Percentiles rank a stretch among this genome's conserved stretches.
Conservation (phyloP, 2,329 filamentous ascomycete genomes). For the Beauveria pseudobassiana region DNA sequence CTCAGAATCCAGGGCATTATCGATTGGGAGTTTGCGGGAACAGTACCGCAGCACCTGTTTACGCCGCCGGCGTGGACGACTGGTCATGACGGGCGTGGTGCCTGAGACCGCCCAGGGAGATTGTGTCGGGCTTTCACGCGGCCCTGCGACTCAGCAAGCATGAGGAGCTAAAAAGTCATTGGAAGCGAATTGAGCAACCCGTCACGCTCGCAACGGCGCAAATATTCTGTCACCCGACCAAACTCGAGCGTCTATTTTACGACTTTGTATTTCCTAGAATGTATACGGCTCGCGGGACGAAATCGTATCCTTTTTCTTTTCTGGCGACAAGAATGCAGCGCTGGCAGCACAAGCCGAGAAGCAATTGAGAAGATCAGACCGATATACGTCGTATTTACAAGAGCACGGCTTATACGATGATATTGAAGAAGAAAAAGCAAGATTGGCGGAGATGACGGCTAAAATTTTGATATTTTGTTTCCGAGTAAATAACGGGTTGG, state of each 20-base stretch:
- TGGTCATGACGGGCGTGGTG: background rate
- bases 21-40: conserved; percentile 20
- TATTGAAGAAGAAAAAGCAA: background rate
- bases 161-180: background rate
- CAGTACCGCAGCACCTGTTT: conserved; percentile 14
- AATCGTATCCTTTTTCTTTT: background rate
- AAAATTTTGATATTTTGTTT: no score
- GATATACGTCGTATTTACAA: background rate
- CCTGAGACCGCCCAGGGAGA: background rate
- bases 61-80: conserved; percentile 16
- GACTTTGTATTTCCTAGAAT: background rate
- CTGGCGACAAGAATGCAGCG: background rate
- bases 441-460: background rate
- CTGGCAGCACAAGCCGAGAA: background rate
- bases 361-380: background rate
- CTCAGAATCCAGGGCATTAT: conserved; percentile 19
- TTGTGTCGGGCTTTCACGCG: background rate
- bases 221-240: background rate
- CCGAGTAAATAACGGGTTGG: background rate
- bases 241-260: background rate
- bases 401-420: background rate
- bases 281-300: background rate
- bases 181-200: background rate
- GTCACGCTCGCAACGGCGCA: background rate
- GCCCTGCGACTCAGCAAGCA: background rate